These are phyloP conservation scores for Oryza glaberrima DNA, from an alignment of 176 grass and related monocot species.

Conservation along the genomic window DNA sequence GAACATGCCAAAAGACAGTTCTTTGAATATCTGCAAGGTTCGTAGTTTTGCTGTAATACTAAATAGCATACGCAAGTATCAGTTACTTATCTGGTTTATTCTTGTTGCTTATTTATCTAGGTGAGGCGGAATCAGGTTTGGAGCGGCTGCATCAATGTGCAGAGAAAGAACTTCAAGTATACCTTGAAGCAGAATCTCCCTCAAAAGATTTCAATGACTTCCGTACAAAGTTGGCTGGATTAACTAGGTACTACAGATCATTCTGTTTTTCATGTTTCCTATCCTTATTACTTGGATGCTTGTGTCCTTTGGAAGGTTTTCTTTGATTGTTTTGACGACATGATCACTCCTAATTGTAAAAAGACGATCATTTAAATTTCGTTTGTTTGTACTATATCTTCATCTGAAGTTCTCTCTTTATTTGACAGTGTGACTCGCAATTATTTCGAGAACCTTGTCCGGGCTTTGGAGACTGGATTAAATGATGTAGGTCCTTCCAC, in stretches of 20 bases:
- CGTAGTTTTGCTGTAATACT: constrained; percentile 32
- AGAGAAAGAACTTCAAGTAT: constrained; percentile 95
- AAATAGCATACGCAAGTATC: constrained; percentile 9
- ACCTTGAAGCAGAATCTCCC: constrained; percentile 88
- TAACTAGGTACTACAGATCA: constrained; percentile 70
- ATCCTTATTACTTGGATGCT: constrained; percentile 19
- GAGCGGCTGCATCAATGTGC: constrained; percentile 98
- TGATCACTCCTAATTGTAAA: neutral
- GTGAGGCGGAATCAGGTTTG: constrained; percentile 96
- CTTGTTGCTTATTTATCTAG: constrained; percentile 54
- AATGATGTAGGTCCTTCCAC: constrained; percentile 92
- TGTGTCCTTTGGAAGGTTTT: constrained; percentile 1
- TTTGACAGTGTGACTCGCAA: constrained; percentile 92
- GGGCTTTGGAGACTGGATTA: constrained; percentile 91
- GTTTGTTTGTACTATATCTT: neutral
- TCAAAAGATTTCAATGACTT: constrained; percentile 97
- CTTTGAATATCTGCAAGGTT: constrained; percentile 99
- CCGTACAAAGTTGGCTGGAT: constrained; percentile 96
- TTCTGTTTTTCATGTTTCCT: constrained; percentile 14
- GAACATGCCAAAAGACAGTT: constrained; percentile 96
- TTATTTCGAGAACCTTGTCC: constrained; percentile 99
- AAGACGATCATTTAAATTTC: neutral
- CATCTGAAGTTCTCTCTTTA: constrained; percentile 5
- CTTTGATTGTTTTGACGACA: constrained; percentile 8
- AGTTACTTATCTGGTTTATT: constrained; percentile 34